Evolutionary conservation across 768 basidiomycete genomes (phyloP).

Genomic region (Nidularia pulvinata): DNA sequence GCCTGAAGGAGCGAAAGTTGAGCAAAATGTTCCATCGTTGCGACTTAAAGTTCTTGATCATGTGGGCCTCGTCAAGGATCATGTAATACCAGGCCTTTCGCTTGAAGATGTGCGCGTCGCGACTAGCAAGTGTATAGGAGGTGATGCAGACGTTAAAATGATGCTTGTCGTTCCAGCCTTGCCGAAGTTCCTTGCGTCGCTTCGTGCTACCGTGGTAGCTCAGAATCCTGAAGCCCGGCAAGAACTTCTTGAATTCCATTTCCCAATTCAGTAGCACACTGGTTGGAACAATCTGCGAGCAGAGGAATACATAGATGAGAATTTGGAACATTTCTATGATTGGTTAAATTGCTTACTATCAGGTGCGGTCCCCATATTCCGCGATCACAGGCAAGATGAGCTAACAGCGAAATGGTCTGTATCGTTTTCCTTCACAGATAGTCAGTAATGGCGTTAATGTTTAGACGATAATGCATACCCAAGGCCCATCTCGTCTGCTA

Average conservation of each 20-base stretch:
- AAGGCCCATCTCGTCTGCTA: slow-evolving; percentile 95
- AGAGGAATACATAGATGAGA: no score
- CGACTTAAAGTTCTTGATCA: slow-evolving; percentile 97
- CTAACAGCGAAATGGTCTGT: slow-evolving; percentile 93
- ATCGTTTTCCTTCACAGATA: slow-evolving; percentile 76
- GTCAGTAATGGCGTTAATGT: neutral
- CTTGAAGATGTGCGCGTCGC: slow-evolving; percentile 90
- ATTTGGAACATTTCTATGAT: no score
- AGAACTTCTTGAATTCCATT: slow-evolving; percentile 96
- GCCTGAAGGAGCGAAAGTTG: slow-evolving; percentile 84
- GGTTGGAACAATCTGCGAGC: slow-evolving; percentile 78
- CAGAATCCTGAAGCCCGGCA: slow-evolving; percentile 83
- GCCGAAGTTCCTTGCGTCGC: slow-evolving; percentile 85
- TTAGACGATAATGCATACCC: slow-evolving; percentile 53
- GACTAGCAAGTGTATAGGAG: slow-evolving; percentile 90
- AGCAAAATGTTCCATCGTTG: slow-evolving; percentile 93
- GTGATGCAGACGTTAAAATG: slow-evolving; percentile 96
- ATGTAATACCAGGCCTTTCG: slow-evolving; percentile 96
- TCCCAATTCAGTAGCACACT: slow-evolving; percentile 96
- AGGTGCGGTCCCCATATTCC: slow-evolving; percentile 95
- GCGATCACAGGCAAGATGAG: slow-evolving; percentile 88
- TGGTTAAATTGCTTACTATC: slow-evolving; percentile 49
- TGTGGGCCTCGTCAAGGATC: slow-evolving; percentile 95
- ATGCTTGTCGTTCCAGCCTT: slow-evolving; percentile 89
- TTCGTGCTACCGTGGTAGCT: slow-evolving; percentile 92